phyloP scores from a whole-genome alignment of 78 protist species.

The Cavenderia fasciculata region DNA sequence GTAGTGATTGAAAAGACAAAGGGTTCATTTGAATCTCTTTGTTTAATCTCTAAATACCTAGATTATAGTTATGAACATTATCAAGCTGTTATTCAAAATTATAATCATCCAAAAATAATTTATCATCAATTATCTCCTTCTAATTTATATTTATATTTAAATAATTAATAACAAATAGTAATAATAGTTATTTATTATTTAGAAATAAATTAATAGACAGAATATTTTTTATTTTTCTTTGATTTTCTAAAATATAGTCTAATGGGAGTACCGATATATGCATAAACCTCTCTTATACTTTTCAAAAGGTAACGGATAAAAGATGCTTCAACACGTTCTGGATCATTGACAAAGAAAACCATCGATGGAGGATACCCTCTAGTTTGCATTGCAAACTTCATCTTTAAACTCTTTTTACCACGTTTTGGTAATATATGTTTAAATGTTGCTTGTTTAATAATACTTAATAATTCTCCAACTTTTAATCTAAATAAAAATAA shows the following conservation, averaged over 20 bases:
- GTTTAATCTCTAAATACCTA: too few relatives aligned
- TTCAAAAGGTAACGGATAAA: constrained; percentile 8
- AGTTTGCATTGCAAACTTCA: constrained; percentile 69
- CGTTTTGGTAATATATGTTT: constrained; percentile 67
- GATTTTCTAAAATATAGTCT: constrained; percentile 44
- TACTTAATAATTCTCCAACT: background rate
- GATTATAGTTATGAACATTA: too few relatives aligned
- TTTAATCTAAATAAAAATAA: background rate
- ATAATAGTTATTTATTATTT: too few relatives aligned
- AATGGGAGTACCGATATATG: constrained; percentile 69
- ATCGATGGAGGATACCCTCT: constrained; percentile 76
- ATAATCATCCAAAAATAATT: too few relatives aligned
- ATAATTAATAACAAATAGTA: too few relatives aligned
- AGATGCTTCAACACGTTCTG: constrained; percentile 35
- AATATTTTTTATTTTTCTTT: background rate
- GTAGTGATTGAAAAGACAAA: too few relatives aligned
- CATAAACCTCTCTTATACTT: constrained; percentile 26
- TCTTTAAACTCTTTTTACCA: constrained; percentile 32
- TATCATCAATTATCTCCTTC: too few relatives aligned
- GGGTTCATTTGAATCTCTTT: too few relatives aligned
- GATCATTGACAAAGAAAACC: constrained; percentile 78
- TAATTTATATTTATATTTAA: too few relatives aligned
- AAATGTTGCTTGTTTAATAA: constrained; percentile 59
- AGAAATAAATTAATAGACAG: too few relatives aligned
- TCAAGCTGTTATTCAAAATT: too few relatives aligned